Evolutionary conservation across 2,329 filamentous ascomycete genomes (phyloP).

Genomic region (Aspergillus novoparasiticus): DNA sequence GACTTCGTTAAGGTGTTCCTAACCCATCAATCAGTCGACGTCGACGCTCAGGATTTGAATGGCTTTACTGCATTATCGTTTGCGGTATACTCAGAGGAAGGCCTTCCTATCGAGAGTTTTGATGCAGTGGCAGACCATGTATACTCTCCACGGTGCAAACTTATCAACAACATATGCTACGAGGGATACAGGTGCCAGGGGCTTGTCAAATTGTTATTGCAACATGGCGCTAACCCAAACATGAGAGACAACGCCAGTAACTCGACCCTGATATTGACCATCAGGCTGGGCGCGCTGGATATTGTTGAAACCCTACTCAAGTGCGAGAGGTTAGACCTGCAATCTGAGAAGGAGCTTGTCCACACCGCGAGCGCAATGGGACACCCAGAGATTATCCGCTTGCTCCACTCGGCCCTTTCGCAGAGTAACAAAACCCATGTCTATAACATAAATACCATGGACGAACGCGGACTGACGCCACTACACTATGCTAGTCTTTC

Average conservation of each 20-base stretch:
- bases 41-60: not conserved
- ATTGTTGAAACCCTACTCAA: not conserved
- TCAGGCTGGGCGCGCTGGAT: not conserved
- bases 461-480: no score
- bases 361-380: not conserved
- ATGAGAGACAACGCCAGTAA: not conserved
- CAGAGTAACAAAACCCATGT: not conserved
- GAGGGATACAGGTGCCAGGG: no score
- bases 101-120: not conserved
- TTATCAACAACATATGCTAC: not conserved
- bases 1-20: not conserved
- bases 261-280: not conserved
- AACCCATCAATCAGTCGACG: not conserved
- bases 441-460: not conserved
- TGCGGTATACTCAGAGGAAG: not conserved
- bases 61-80: not conserved
- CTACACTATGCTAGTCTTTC: no score
- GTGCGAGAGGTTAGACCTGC: not conserved
- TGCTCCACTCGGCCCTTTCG: not conserved
- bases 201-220: not conserved
- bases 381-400: not conserved
- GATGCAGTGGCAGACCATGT: not conserved
- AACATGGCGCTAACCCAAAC: not conserved
- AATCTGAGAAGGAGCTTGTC: not conserved
- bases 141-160: not conserved